A percentile compares a stretch with the other conserved stretches of the same genome.
These are phyloP conservation scores for Botrytis fragariae DNA, from an alignment of 2,329 filamentous ascomycete genomes.

Conservation along the genomic window DNA sequence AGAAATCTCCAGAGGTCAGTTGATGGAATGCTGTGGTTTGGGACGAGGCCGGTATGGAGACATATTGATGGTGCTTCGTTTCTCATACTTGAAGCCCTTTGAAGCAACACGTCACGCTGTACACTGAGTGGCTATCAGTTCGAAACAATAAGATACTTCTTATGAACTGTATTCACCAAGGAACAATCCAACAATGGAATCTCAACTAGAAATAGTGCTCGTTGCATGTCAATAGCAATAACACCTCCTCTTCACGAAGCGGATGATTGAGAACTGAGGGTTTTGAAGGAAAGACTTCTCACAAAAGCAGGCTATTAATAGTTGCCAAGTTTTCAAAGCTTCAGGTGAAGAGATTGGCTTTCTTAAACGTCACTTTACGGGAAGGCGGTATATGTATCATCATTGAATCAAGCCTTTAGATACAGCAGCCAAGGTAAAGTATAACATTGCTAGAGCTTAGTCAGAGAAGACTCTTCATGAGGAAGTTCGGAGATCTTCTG, in stretches of 20 bases:
- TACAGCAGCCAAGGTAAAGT: not conserved
- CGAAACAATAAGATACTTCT: not conserved
- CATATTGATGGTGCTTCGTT: not conserved
- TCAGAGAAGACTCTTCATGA: not conserved
- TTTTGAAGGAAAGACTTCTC: not conserved
- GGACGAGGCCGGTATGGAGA: not conserved
- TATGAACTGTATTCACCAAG: not conserved
- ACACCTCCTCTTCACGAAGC: not conserved
- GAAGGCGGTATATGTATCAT: not conserved
- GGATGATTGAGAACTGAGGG: not conserved
- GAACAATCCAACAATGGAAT: not conserved
- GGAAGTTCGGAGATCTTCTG: no score
- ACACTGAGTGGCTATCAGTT: rapidly evolving
- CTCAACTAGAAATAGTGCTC: not conserved
- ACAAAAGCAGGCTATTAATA: not conserved
- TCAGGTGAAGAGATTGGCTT: not conserved
- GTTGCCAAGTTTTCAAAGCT: not conserved
- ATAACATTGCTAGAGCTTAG: not conserved
- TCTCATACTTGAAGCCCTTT: not conserved
- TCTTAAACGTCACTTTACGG: not conserved
- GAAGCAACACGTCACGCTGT: not conserved
- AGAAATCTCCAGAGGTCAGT: not conserved
- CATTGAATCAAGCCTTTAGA: rapidly evolving
- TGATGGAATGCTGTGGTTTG: not conserved
- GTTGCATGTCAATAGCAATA: not conserved